Conservation (phyloP, 345 rosid genomes). For the Sonneratia caseolaris region DNA sequence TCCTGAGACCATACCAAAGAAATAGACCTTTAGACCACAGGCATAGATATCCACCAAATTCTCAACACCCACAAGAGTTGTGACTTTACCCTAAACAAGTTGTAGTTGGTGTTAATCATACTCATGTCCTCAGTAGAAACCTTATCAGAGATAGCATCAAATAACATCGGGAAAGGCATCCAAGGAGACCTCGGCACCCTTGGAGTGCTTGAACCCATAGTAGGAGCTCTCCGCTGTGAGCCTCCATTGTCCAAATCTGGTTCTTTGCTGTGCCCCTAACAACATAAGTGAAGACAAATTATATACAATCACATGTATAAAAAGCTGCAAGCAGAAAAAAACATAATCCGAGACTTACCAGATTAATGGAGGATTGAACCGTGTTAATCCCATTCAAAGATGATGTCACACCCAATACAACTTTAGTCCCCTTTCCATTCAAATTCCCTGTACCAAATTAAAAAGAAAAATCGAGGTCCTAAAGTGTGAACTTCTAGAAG, state of each 20-base stretch:
- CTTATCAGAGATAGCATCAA: slow-evolving; percentile 72
- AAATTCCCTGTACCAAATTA: slow-evolving; percentile 39
- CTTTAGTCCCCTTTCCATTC: slow-evolving; percentile 34
- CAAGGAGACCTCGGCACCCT: slow-evolving; percentile 78
- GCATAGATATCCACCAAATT: neutral
- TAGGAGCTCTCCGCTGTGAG: slow-evolving; percentile 44
- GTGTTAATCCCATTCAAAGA: slow-evolving; percentile 21
- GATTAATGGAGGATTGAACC: neutral
- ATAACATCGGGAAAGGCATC: slow-evolving; percentile 84
- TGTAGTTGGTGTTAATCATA: slow-evolving; percentile 33
- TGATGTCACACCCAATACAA: slow-evolving; percentile 42
- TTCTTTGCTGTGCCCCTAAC: slow-evolving; percentile 21
- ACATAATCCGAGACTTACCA: neutral
- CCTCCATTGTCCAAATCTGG: slow-evolving; percentile 27
- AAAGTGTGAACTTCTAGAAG: slow-evolving; percentile 12
- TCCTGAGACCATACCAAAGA: slow-evolving; percentile 25
- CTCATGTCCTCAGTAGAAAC: slow-evolving; percentile 56
- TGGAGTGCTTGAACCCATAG: slow-evolving; percentile 34
- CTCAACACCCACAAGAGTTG: neutral
- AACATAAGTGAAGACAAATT: neutral
- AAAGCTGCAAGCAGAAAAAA: neutral
- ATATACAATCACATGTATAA: neutral
- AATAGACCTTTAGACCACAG: neutral
- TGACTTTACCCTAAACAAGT: slow-evolving; percentile 50
- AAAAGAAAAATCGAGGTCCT: slow-evolving; percentile 24